Evolutionary conservation across 805 yeast genomes (phyloP), one percentile per base, ranked within the genome.

Genomic region (Suhomyces faveliae): DNA sequence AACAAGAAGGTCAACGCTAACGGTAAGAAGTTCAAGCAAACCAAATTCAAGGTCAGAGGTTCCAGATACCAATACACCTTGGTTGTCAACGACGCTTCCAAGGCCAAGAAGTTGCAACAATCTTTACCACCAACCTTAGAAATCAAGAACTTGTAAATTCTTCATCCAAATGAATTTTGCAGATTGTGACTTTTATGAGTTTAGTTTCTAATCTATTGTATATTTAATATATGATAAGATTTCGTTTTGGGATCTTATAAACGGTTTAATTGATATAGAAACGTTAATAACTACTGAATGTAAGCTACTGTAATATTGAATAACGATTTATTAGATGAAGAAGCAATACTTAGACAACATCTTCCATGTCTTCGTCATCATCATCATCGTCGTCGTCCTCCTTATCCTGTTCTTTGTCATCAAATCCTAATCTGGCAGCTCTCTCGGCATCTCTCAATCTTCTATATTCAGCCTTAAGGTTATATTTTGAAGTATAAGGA

Each of bases 1-100:
- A 89, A 89, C 89, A 76, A 81, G 73, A 85, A 86, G 78, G 64
- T 85, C 69, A 84, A 83, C 80, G 80, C 86, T 63, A 78, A 78
- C 74, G 95, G 94, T 76, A 86, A 86, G 81, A 78, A 79, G 62
- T 80, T 81, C 84, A 86, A 87, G 79, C 94, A 87, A 79, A 90
- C 97, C 81, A 94, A 94, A 80, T 94, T 94, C 91, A 94, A 94
- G 88, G 89, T 94, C 70, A 90, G 98, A 84, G 97, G 97, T 76
- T 69, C 96, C 59, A 89, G 81, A 76, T 76, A 87, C 82, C 84
- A 89, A 71, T 94, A 94, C 88, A 94, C 99, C 65, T 82, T 92
- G 77, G 87, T 87, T 64, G 92, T 94, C 69, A 83, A 87, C 80
- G 98, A 94, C 76, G 87, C 89, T 69, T 86, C 89, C 76, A 91